These are phyloP conservation scores for Rhypophila decipiens DNA, from an alignment of 495 filamentous ascomycete genomes.

Conservation along the genomic window DNA sequence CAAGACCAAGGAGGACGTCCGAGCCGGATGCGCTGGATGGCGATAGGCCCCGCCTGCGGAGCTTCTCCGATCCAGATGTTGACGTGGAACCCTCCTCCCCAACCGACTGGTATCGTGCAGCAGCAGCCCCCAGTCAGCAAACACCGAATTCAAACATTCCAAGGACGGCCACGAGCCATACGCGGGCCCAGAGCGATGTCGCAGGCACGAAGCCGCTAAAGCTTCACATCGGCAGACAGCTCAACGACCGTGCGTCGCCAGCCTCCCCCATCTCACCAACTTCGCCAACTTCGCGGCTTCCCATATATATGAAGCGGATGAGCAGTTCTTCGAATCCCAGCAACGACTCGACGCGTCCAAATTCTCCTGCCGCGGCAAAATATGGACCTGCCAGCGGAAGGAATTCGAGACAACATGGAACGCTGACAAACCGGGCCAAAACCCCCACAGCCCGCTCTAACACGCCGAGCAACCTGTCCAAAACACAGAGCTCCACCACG, in stretches of 20 bases:
- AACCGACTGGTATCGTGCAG: constrained; percentile 47
- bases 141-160: constrained; percentile 21
- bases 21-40: constrained; percentile 37
- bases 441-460: constrained; percentile 27
- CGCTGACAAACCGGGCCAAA: constrained; percentile 18
- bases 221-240: constrained; percentile 15
- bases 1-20: constrained; percentile 36
- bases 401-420: constrained; percentile 27
- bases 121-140: constrained; percentile 23
- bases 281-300: constrained; percentile 36
- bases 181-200: constrained; percentile 44
- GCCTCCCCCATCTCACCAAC: constrained; percentile 23
- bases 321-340: constrained; percentile 33
- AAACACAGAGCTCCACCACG: constrained; percentile 30
- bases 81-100: constrained; percentile 44
- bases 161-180: constrained; percentile 31
- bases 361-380: constrained; percentile 41
- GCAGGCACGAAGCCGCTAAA: constrained; percentile 30
- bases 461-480: constrained; percentile 28
- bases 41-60: constrained; percentile 30
- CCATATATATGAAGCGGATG: constrained; percentile 36
- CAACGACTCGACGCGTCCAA: constrained; percentile 44
- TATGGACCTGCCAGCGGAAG: constrained; percentile 32
- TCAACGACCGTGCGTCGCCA: constrained; percentile 18
- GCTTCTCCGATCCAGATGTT: constrained; percentile 37